Evolutionary conservation across 768 basidiomycete genomes (phyloP).

Genomic region (Boletales sp.): DNA sequence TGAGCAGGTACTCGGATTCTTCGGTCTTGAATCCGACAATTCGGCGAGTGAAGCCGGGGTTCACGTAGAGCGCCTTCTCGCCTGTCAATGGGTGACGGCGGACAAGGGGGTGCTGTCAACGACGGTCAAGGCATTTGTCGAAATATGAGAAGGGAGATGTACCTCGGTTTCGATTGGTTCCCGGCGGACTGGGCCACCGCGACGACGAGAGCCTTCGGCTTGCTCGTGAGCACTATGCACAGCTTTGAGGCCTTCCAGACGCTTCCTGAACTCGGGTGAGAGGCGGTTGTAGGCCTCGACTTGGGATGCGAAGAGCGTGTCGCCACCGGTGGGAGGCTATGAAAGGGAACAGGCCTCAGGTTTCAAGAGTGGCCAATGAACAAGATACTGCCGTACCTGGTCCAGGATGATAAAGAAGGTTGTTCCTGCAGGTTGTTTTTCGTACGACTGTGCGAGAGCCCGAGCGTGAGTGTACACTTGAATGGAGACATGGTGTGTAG

Average conservation of each 20-base stretch:
- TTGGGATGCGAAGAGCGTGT: constrained; percentile 55
- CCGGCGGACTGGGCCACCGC: constrained; percentile 46
- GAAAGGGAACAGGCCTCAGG: too few relatives aligned
- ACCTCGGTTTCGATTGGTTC: constrained; percentile 49
- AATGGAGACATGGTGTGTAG: neutral
- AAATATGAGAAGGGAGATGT: neutral
- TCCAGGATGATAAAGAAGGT: constrained; percentile 58
- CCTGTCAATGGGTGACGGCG: constrained; percentile 59
- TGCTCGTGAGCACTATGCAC: constrained; percentile 55
- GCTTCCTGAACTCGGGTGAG: constrained; percentile 53
- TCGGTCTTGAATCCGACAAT: constrained; percentile 55
- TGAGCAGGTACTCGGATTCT: constrained; percentile 52
- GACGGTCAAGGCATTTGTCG: neutral
- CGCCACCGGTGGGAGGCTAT: constrained; percentile 38
- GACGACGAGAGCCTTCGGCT: constrained; percentile 41
- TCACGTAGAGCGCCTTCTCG: constrained; percentile 59
- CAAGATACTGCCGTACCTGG: constrained; percentile 24
- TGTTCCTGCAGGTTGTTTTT: constrained; percentile 51
- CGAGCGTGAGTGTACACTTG: neutral
- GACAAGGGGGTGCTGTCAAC: constrained; percentile 47
- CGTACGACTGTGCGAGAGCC: constrained; percentile 40
- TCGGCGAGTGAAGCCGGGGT: constrained; percentile 49
- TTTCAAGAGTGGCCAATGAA: too few relatives aligned
- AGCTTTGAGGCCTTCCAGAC: constrained; percentile 53
- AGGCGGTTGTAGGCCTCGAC: constrained; percentile 59